These are phyloP conservation scores for Agaricus sinodeliciosus DNA, from an alignment of 768 basidiomycete species.

Conservation along the genomic window DNA sequence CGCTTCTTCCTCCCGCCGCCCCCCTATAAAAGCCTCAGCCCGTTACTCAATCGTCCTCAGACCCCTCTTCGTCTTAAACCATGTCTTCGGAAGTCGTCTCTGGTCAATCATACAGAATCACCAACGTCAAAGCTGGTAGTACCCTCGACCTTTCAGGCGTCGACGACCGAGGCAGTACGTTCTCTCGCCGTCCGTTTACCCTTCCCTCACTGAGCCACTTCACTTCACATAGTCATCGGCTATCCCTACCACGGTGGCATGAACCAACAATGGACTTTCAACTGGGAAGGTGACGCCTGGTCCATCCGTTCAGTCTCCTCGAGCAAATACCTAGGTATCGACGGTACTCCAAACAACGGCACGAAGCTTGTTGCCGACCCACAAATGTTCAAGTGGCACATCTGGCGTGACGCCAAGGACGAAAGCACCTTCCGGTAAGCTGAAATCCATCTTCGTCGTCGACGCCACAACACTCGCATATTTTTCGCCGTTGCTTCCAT, in stretches of 20 bases:
- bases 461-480: no score
- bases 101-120: slow-evolving; percentile 37
- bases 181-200: neutral
- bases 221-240: slow-evolving; percentile 36
- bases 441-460: neutral
- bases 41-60: neutral
- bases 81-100: slow-evolving; percentile 27
- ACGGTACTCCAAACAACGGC: slow-evolving; percentile 34
- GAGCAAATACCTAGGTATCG: slow-evolving; percentile 34
- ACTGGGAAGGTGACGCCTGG: slow-evolving; percentile 31
- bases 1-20: neutral
- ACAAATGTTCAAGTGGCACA: slow-evolving; percentile 39
- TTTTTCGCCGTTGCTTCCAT: neutral
- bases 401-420: slow-evolving; percentile 39
- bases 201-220: neutral
- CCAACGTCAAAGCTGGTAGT: slow-evolving; percentile 45
- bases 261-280: slow-evolving; percentile 53
- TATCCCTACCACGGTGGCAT: slow-evolving; percentile 32
- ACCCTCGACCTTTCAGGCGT: slow-evolving; percentile 49
- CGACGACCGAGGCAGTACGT: slow-evolving; percentile 41
- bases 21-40: slow-evolving; percentile 10
- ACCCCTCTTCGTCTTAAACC: neutral
- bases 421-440: slow-evolving; percentile 35
- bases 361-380: slow-evolving; percentile 29
- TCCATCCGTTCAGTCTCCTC: slow-evolving; percentile 35